Evolutionary conservation across 495 filamentous ascomycete genomes (phyloP).

Genomic region (Penicillium ucsense): DNA sequence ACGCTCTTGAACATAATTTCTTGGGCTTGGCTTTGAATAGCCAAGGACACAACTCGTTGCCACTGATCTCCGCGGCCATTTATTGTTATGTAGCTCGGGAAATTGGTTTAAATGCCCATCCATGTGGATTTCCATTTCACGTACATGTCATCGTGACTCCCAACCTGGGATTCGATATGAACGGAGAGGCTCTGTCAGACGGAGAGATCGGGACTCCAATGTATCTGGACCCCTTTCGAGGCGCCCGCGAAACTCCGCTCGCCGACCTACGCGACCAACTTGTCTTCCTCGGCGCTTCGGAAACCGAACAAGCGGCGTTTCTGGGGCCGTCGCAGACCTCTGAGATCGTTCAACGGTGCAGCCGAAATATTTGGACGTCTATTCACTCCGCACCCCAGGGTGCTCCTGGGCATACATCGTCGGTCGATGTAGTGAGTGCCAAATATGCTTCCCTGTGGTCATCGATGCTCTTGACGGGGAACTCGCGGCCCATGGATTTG

Average conservation of each 20-base stretch:
- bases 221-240: conserved; percentile 78
- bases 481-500: conserved; percentile 41
- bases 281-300: conserved; percentile 49
- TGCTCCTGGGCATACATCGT: conserved; percentile 9
- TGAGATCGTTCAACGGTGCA: conserved; percentile 64
- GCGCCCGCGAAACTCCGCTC: conserved; percentile 52
- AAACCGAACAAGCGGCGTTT: conserved; percentile 42
- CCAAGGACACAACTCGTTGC: conserved; percentile 58
- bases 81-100: conserved; percentile 58
- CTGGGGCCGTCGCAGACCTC: conserved; percentile 49
- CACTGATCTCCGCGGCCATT: conserved; percentile 66
- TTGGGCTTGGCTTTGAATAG: conserved; percentile 60
- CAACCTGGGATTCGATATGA: conserved; percentile 47
- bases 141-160: conserved; percentile 65
- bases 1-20: conserved; percentile 73
- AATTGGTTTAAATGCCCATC: conserved; percentile 59
- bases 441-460: conserved; percentile 76
- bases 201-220: conserved; percentile 43
- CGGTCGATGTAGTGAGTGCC: conserved; percentile 52
- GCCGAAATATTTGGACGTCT: conserved; percentile 68
- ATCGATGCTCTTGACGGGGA: conserved; percentile 48
- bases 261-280: conserved; percentile 51
- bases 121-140: conserved; percentile 70
- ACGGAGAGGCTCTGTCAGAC: conserved; percentile 45
- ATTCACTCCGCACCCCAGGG: conserved; percentile 32